Evolutionary conservation across 257 asterid species (phyloP), one percentile per base, ranked within the genome.

Genomic region (Solanum pinnatisectum): DNA sequence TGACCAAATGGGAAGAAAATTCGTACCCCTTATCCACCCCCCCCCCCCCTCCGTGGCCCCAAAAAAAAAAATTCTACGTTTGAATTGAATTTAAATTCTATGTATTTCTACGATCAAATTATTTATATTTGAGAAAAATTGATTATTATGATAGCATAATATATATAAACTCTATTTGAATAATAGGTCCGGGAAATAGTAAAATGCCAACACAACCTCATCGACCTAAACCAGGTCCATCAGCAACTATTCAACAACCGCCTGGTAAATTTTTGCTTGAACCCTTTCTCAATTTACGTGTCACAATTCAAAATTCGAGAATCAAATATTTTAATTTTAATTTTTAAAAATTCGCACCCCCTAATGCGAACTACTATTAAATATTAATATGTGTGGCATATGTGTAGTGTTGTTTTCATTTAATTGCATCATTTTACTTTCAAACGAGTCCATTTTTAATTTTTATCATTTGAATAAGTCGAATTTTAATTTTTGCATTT

Each of bases 141-240:
- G 3, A 30, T 15, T 68, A 13, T 27, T 27, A 27, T 35, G 4
- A 36, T 65, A n/a, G 12, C 13, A 36, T 59, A 65, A 65, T n/a
- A 25, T 65, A 65, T 65, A 65, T 65, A 65, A 65, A 32, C 6
- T 32, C 11, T 16, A 37, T 74, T 74, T 74, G 10, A 37, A 37
- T 76, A 37, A 76, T 3, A 76, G 83, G 22, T 76, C 3, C 10
- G 1, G 52, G 33, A 22, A 18, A 1, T 10, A 37, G 8, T 22
- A 37, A 11, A 37, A 74, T 39, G 18, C 20, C 3, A 22, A 7
- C 3, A n/a, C 18, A 0, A 10, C 1, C 20, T 36, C 49, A 22
- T 10, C 4, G 0, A 2, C 14, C 52, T 74, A 0, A 0, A 20
- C 0, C 22, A 37, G 83, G 2, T 74, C 3, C 0, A 23, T 37